Evolutionary conservation across 371 early-diverging fungal genomes (phyloP).

Genomic region (Synchytrium microbalum): DNA sequence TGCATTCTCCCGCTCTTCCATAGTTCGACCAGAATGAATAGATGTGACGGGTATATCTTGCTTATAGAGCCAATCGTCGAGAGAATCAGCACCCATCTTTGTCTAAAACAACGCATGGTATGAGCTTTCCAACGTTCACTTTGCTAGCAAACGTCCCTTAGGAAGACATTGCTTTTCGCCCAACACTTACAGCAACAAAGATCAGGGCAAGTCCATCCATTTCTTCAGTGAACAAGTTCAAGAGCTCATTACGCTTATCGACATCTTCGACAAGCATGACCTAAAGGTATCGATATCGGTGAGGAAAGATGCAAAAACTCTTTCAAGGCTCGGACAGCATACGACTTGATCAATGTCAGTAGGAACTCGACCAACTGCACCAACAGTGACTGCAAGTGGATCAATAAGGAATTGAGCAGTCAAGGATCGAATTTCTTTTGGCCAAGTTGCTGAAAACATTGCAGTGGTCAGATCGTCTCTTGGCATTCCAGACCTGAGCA

Average conservation of each 20-base stretch:
- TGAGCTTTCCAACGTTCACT: too few species aligned
- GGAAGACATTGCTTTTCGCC: too few species aligned
- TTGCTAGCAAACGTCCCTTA: too few species aligned
- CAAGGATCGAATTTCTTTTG: slow-evolving; percentile 66
- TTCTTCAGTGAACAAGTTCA: slow-evolving; percentile 13
- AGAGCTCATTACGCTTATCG: background rate
- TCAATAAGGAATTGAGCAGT: slow-evolving; percentile 66
- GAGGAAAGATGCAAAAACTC: too few species aligned
- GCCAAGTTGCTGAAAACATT: slow-evolving; percentile 68
- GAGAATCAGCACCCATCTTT: slow-evolving; percentile 60
- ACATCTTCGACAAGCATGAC: background rate
- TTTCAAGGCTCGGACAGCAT: too few species aligned
- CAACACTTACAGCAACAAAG: too few species aligned
- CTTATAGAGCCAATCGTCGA: slow-evolving; percentile 38
- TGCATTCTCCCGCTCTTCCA: slow-evolving; percentile 55
- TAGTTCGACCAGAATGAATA: slow-evolving; percentile 75
- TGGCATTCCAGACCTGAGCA: slow-evolving; percentile 41
- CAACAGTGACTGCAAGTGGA: background rate
- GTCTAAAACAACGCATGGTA: too few species aligned
- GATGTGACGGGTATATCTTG: slow-evolving; percentile 48
- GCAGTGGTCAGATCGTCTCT: slow-evolving; percentile 55
- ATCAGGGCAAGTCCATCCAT: slow-evolving; percentile 59
- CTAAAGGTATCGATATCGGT: too few species aligned
- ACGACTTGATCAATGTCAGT: background rate
- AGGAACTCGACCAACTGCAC: background rate